A percentile compares a stretch with the other conserved stretches of the same genome.
phyloP scores from a whole-genome alignment of 129 eudicot genomes.

The Tanacetum coccineum region DNA sequence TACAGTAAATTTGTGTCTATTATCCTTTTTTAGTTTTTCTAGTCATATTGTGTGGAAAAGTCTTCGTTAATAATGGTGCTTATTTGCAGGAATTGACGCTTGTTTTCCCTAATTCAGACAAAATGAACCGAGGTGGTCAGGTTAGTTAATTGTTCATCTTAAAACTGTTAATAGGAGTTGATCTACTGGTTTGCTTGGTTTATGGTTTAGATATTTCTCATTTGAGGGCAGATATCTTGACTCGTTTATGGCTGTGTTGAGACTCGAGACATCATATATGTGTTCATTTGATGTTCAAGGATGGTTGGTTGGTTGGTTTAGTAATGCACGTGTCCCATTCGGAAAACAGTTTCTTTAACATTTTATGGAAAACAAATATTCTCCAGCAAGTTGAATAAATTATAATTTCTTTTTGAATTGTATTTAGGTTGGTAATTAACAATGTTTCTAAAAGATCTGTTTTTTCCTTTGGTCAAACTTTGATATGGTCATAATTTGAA shows the following conservation, averaged over 20 bases:
- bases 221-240: too few species aligned
- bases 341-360: too few species aligned
- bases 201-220: too few species aligned
- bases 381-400: too few species aligned
- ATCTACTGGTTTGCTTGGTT: background rate
- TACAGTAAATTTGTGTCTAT: background rate
- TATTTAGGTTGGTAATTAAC: background rate
- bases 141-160: slow-evolving; percentile 36
- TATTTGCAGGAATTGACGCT: slow-evolving; percentile 73
- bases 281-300: too few species aligned
- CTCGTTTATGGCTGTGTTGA: too few species aligned
- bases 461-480: background rate
- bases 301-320: too few species aligned
- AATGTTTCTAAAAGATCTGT: background rate
- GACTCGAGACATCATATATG: too few species aligned
- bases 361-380: too few species aligned
- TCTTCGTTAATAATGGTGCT: background rate
- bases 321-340: too few species aligned
- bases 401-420: too few species aligned
- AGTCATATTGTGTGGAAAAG: slow-evolving; percentile 2
- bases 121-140: slow-evolving; percentile 97
- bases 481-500: background rate
- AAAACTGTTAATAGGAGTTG: background rate
- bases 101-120: slow-evolving; percentile 84
- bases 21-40: background rate